Conservation (phyloP, 129 eudicot species). For the Sambucus nigra region DNA sequence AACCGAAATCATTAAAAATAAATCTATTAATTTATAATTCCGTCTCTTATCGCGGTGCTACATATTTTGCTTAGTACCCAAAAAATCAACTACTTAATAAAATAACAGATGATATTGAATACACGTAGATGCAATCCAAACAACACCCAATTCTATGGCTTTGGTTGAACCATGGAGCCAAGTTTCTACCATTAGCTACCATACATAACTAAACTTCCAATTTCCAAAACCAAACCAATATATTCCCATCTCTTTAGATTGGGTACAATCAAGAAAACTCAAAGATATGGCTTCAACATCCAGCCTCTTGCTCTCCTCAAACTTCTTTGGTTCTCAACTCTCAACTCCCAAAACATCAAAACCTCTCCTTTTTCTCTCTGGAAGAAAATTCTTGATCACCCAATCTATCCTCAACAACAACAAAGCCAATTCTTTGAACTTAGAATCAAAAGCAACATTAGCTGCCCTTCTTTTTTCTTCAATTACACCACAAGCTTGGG, state of each 20-base stretch:
- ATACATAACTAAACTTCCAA: too few species aligned
- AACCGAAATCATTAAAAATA: too few species aligned
- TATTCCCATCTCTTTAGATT: too few species aligned
- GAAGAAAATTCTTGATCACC: slow-evolving; percentile 36
- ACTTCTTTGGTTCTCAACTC: slow-evolving; percentile 44
- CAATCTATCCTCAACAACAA: slow-evolving; percentile 33
- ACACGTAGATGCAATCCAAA: slow-evolving; percentile 43
- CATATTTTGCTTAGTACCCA: too few species aligned
- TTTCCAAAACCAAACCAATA: too few species aligned
- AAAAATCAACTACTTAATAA: too few species aligned
- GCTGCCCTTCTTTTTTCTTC: slow-evolving; percentile 72
- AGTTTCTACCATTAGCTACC: slow-evolving; percentile 6
- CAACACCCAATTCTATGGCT: slow-evolving; percentile 39
- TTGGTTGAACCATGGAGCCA: slow-evolving; percentile 27
- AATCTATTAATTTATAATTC: too few species aligned
- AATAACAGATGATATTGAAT: slow-evolving; percentile 28
- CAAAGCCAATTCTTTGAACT: slow-evolving; percentile 21
- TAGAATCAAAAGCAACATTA: slow-evolving; percentile 37
- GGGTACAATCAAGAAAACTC: too few species aligned
- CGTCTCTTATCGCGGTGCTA: too few species aligned
- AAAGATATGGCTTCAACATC: slow-evolving; percentile 46
- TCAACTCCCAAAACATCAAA: slow-evolving; percentile 62
- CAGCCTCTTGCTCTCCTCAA: slow-evolving; percentile 47
- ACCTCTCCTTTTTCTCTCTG: slow-evolving; percentile 11
- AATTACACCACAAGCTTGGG: slow-evolving; percentile 48